phyloP scores from a whole-genome alignment of 805 yeast species.

The Monosporozyma siamensis region DNA sequence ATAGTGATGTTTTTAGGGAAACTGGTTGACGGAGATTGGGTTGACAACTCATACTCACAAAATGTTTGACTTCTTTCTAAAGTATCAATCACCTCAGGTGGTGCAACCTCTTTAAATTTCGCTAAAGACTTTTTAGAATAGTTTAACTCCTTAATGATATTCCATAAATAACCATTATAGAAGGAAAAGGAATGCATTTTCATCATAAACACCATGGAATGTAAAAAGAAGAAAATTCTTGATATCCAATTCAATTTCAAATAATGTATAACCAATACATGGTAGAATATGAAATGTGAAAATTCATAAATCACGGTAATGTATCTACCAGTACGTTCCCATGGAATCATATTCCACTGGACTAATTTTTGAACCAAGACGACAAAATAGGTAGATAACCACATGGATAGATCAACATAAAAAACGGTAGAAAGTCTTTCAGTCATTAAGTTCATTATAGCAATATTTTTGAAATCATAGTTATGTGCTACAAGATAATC shows the following conservation, averaged over 20 bases:
- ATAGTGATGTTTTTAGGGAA: constrained; percentile 72
- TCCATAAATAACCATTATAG: constrained; percentile 86
- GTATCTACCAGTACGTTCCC: constrained; percentile 59
- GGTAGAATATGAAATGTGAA: constrained; percentile 41
- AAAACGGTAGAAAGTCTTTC: constrained; percentile 58
- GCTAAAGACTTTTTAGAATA: constrained; percentile 39
- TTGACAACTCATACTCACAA: constrained; percentile 60
- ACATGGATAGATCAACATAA: constrained; percentile 65
- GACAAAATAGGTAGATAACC: constrained; percentile 52
- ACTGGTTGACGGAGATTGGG: constrained; percentile 36
- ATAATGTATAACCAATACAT: constrained; percentile 40
- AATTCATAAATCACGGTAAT: constrained; percentile 52
- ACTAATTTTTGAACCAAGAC: constrained; percentile 50
- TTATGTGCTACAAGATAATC: constrained; percentile 39
- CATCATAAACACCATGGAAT: constrained; percentile 82
- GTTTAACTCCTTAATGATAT: constrained; percentile 43
- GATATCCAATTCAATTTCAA: constrained; percentile 76
- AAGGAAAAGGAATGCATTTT: constrained; percentile 91
- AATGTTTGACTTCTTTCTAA: constrained; percentile 48
- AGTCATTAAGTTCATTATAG: constrained; percentile 47
- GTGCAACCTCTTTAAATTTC: constrained; percentile 28
- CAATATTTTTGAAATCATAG: constrained; percentile 36
- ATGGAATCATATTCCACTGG: constrained; percentile 37
- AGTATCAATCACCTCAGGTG: constrained; percentile 23
- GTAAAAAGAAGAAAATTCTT: constrained; percentile 73